Evolutionary conservation across 2,329 filamentous ascomycete species (phyloP), one percentile per base, ranked within the genome.

Genomic region (Endocalyx cinctus): DNA sequence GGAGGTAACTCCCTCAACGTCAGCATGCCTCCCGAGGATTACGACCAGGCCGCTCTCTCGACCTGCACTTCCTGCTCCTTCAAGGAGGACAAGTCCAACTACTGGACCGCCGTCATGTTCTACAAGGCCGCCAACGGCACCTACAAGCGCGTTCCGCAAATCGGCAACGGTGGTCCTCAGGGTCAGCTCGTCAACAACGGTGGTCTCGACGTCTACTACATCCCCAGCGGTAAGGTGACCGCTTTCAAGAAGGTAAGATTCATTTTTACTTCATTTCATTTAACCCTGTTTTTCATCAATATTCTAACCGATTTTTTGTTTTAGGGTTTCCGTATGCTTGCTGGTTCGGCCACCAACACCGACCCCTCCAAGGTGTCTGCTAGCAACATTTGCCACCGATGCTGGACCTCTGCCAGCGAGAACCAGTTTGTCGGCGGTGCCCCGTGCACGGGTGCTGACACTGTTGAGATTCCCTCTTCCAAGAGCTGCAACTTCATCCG

Each of bases 401-500:
- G 64, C 57, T 68, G 64, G 64, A 68, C 60, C 8, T 64, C 64
- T 11, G 46, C 64, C 18, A 66, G 54, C 44, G 68, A 72, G 45
- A 59, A 54, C 55, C 59, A 52, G 19, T 72, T 71, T 42, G 58
- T 68, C 5, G 69, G 69, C 22, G 66, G 64, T 25, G 66, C 67
- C 14, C 69, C 69, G 19, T 72, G 69, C 64, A 55, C 60, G 18
- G 68, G 67, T 23, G 55, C 47, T 38, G 69, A 72, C 50, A 71
- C 68, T 4, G 67, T 72, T 29, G 68, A 63, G 20, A 70, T 73
- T 36, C 69, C 69, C 35, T 50, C 52, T 11, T 53, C 59, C 37
- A 55, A 63, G 39, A 57, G 45, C 35, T 70, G 67, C 62, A 69
- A 70, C 58, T 69, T 70, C 61, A 70, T 72, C 58, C 64, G 68